Evolutionary conservation across 208 protist species (phyloP), one percentile per base, ranked within the genome.

Genomic region (Strigomonas culicis): DNA sequence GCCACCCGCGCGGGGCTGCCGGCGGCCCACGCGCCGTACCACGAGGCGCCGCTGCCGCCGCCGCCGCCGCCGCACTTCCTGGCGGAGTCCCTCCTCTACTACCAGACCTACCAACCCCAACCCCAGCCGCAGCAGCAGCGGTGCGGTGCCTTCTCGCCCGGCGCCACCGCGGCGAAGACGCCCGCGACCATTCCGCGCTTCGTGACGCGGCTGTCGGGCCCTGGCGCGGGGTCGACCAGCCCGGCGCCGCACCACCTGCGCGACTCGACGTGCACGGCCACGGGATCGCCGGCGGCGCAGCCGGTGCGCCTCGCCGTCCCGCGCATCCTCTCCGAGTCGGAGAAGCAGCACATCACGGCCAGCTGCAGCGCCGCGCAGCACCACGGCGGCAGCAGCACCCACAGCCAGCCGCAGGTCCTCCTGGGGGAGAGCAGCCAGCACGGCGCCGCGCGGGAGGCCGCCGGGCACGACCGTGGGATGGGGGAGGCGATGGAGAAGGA

Each of bases 161-260:
- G 53, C 53, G 25, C 11, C 31, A 36, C 27, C 53, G 53, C 15
- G 15, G 19, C 41, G 19, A 59, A 59, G 7, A 59, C 13, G 21
- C n/a, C 53, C 53, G 28, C 53, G 7, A 59, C 53, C 22, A 52
- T 72, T 2, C 72, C 72, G 3, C 72, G 72, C n/a, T 77, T 72
- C 36, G 66, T 77, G 13, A 63, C 72, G n/a, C 61, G 56, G 8
- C 66, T 77, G 4, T 68, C 72, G 21, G 49, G 47, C 30, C 69
- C 65, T 21, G 58, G 59, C 30, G 71, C 43, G 24, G 39, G 39
- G n/a, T n/a, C n/a, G n/a, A n/a, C n/a, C n/a, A n/a, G n/a, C n/a
- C n/a, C n/a, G n/a, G n/a, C n/a, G n/a, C n/a, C n/a, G n/a, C n/a
- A n/a, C n/a, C n/a, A n/a, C n/a, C n/a, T n/a, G n/a, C n/a, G n/a